Evolutionary conservation across 331 rosid genomes (phyloP), one percentile per base, ranked within the genome.

Genomic region (Malus hybrid): DNA sequence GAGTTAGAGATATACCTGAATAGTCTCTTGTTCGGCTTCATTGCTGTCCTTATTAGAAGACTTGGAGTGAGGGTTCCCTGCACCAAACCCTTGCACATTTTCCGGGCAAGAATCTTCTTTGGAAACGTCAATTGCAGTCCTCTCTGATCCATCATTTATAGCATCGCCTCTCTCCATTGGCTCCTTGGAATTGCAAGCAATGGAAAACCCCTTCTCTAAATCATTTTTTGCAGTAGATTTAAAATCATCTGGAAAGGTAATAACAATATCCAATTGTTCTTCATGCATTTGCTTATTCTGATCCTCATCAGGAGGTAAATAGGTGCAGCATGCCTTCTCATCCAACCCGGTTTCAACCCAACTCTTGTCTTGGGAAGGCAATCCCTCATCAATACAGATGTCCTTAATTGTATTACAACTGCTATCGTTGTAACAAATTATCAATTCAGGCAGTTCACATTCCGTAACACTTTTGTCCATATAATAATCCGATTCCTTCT

Each of bases 381-480:
- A 83, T 71, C 97, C 93, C 73, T 92, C 90, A 65, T 92, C 99
- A 55, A 92, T 76, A 67, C 98, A 89, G 64, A 95, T 95, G 75
- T 95, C 98, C 83, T 95, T 95, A 60, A 95, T 83, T 54, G 64
- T 82, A 82, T 82, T 84, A 81, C 77, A 78, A 86, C 50, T 76
- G 76, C 76, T 83, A 74, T 86, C 97, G 61, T 79, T 82, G 85
- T 78, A 90, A 79, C 88, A 81, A 69, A 84, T 86, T 55, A 71
- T 82, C 64, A 79, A 42, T 70, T 90, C 85, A 12, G 94, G 89
- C 71, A 81, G 59, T 80, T 85, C 90, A 74, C 83, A 94, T 79
- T 87, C 92, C 27, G 73, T 67, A 29, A 86, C 85, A 72, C 87
- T 83, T 82, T 83, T 89, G 78, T 89, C 97, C 78, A 77, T 82